Percentiles rank a stretch among this genome's conserved stretches.
These are phyloP conservation scores for Pleurotus pulmonarius DNA, from an alignment of 768 basidiomycete species.

Conservation along the genomic window DNA sequence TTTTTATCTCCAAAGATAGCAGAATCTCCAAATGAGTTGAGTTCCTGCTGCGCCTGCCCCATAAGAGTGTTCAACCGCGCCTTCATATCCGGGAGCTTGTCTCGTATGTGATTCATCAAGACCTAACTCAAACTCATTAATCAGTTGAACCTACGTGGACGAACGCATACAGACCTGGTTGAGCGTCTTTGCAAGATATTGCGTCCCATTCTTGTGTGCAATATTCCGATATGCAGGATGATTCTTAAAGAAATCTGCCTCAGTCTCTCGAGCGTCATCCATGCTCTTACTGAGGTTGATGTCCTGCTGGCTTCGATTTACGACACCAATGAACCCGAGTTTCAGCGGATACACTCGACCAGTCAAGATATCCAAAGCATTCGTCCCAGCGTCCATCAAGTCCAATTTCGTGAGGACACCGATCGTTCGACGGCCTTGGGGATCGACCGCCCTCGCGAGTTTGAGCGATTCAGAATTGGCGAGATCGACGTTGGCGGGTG, in stretches of 20 bases:
- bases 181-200: slow-evolving; percentile 86
- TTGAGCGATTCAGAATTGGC: slow-evolving; percentile 98
- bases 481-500: slow-evolving; percentile 96
- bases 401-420: slow-evolving; percentile 97
- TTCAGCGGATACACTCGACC: slow-evolving; percentile 98
- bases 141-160: no score
- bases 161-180: slow-evolving; percentile 65
- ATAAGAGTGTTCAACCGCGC: slow-evolving; percentile 95
- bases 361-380: slow-evolving; percentile 92
- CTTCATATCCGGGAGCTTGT: slow-evolving; percentile 99
- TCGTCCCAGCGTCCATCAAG: slow-evolving; percentile 98
- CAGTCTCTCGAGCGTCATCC: slow-evolving; percentile 78
- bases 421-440: slow-evolving; percentile 93
- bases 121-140: slow-evolving; percentile 42
- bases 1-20: slow-evolving; percentile 91
- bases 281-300: slow-evolving; percentile 87
- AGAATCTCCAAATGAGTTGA: slow-evolving; percentile 93
- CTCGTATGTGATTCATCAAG: slow-evolving; percentile 94
- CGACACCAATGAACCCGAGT: slow-evolving; percentile 96
- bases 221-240: slow-evolving; percentile 95
- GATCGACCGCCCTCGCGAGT: slow-evolving; percentile 92
- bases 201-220: slow-evolving; percentile 96
- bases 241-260: slow-evolving; percentile 86
- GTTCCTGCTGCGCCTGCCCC: slow-evolving; percentile 98
- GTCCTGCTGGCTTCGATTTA: slow-evolving; percentile 97